These are phyloP conservation scores for Cryptococcus jaspeensis DNA, from an alignment of 1,284 basidiomycete species.

Conservation along the genomic window DNA sequence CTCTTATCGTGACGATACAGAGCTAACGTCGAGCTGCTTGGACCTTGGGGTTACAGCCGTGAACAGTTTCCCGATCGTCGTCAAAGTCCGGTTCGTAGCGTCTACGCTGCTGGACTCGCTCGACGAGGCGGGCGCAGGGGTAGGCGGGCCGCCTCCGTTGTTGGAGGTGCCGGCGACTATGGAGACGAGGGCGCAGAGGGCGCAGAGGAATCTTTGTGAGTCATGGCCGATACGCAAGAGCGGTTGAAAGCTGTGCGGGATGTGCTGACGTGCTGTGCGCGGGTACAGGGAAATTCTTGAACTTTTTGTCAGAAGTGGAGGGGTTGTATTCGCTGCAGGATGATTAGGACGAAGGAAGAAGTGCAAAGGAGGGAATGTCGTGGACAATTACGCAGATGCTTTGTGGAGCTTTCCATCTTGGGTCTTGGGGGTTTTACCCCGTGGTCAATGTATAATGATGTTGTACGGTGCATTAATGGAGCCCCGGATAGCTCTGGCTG, in stretches of 20 bases:
- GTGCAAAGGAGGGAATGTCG: no score
- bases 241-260: background rate
- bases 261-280: conserved; percentile 9
- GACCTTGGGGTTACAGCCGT: conserved; percentile 54
- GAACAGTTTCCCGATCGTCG: conserved; percentile 69
- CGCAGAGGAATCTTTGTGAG: conserved; percentile 63
- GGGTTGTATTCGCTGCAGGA: conserved; percentile 39
- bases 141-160: background rate
- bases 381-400: no score
- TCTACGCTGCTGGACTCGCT: conserved; percentile 83
- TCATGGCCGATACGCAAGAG: conserved; percentile 5
- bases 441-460: no score
- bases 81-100: conserved; percentile 85
- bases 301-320: conserved; percentile 82
- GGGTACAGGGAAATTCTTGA: conserved; percentile 76
- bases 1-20: background rate
- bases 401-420: no score
- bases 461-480: no score
- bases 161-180: background rate
- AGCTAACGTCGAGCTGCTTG: background rate
- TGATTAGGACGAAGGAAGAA: conserved; percentile 16
- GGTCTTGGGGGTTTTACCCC: no score
- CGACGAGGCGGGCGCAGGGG: background rate
- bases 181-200: conserved; percentile 63
- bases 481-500: no score